These are phyloP conservation scores for Diaporthe australafricana DNA, from an alignment of 2,329 filamentous ascomycete genomes.

Conservation along the genomic window DNA sequence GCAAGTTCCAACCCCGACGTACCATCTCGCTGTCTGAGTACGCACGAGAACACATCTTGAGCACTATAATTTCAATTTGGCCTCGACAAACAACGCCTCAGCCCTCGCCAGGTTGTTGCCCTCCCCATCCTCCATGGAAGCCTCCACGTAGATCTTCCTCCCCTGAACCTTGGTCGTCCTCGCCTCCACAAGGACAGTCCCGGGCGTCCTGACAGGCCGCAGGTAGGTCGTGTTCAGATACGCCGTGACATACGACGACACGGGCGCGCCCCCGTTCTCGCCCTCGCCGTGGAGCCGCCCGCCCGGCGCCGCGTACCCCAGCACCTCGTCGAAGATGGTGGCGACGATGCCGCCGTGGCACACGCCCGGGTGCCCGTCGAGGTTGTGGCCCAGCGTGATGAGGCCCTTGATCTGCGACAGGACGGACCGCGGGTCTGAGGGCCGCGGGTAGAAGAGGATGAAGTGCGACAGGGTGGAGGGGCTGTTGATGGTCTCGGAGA, in stretches of 20 bases:
- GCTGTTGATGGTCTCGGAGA: constrained; percentile 64
- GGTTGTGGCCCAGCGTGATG: constrained; percentile 57
- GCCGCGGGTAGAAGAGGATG: constrained; percentile 55
- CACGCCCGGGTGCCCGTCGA: constrained; percentile 65
- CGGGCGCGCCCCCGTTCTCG: constrained; percentile 39
- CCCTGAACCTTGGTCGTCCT: constrained; percentile 59
- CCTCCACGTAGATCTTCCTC: constrained; percentile 64
- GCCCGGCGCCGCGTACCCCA: constrained; percentile 60
- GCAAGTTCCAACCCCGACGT: neutral
- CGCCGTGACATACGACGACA: constrained; percentile 55
- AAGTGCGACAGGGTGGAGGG: constrained; percentile 59
- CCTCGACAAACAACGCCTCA: constrained; percentile 62
- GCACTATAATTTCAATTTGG: constrained; percentile 41
- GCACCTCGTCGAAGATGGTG: constrained; percentile 69
- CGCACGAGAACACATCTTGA: neutral
- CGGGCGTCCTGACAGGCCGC: constrained; percentile 62
- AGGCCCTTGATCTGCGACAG: constrained; percentile 46
- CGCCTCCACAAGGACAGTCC: constrained; percentile 58
- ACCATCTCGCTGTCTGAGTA: fast-evolving
- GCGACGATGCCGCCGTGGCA: constrained; percentile 69
- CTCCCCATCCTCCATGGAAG: constrained; percentile 60
- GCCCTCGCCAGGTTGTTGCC: constrained; percentile 61
- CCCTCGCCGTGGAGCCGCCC: constrained; percentile 45
- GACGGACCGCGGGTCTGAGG: constrained; percentile 41
- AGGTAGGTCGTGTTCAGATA: constrained; percentile 68